Base-by-base conservation (phyloP, 768 basidiomycete species). In the Dacryopinax spathularia region DNA sequence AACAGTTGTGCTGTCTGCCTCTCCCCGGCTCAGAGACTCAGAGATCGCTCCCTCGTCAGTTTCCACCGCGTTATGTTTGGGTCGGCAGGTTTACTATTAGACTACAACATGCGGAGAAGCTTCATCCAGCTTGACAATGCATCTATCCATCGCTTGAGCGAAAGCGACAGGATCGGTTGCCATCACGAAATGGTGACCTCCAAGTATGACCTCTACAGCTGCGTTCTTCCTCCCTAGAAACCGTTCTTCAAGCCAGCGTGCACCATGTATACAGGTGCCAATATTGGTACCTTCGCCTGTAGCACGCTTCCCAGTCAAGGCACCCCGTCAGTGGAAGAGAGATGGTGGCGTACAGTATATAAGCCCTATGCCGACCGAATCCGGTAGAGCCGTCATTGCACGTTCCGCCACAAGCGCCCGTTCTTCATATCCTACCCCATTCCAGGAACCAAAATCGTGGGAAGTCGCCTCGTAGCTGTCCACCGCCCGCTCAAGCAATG, bases 61-160 rank as follows among this genome's bases (percentile, higher is more conserved):
- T 61, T 25, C 39, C 60, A 16, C 62, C 27, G 13, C 25, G 1
- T n/a, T n/a, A n/a, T n/a, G n/a, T n/a, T n/a, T n/a, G n/a, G n/a
- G 9, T 12, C 10, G 35, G 67, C 43, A 62, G 60, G 60, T 48
- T n/a, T n/a, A n/a, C n/a, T n/a, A n/a, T n/a, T n/a, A n/a, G n/a
- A n/a, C n/a, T n/a, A n/a, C n/a, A n/a, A 10, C 70, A 98, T 95
- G 98, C 73, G 97, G 94, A 0, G 95, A 95, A 0, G 93, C 95
- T 3, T 79, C 97, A 7, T 86, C 97, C 66, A 80, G 95, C 22
- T 84, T 98, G 48, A 91, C 90, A 0, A 82, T 97, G 72, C 96
- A 92, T 71, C 80, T 98, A 29, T 92, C 98, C 90, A 95, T 95
- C 91, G 91, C 91, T 0, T 71, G 72, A 36, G 76, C 75, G 27